Conservation (phyloP, 805 yeast genomes). For the Zygosaccharomyces siamensis region DNA sequence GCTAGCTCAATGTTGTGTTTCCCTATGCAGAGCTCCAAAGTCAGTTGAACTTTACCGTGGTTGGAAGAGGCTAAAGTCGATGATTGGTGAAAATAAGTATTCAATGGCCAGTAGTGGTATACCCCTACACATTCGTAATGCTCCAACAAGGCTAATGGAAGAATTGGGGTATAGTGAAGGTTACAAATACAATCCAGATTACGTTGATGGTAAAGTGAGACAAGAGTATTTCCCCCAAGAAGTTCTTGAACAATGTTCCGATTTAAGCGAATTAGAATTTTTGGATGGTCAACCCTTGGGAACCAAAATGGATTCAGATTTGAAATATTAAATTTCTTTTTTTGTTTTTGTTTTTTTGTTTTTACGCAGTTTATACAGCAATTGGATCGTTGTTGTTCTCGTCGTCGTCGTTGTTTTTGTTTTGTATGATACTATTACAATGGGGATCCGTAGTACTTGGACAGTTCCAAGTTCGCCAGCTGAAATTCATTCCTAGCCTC, state of each 20-base stretch:
- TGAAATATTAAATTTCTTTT: constrained; percentile 13
- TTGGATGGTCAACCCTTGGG: constrained; percentile 56
- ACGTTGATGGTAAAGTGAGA: constrained; percentile 58
- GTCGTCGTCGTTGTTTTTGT: neutral
- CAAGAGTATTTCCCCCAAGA: constrained; percentile 76
- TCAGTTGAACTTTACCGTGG: constrained; percentile 84
- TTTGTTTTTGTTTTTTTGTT: neutral
- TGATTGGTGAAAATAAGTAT: constrained; percentile 49
- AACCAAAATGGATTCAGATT: constrained; percentile 39
- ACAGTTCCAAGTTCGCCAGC: constrained; percentile 43
- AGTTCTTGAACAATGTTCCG: constrained; percentile 31
- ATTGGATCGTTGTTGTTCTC: neutral
- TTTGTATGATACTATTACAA: constrained; percentile 13
- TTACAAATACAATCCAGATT: constrained; percentile 88
- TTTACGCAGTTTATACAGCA: constrained; percentile 5
- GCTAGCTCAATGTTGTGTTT: constrained; percentile 89
- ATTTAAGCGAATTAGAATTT: constrained; percentile 41
- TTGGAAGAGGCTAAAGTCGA: constrained; percentile 58
- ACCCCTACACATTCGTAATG: constrained; percentile 84
- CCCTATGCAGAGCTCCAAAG: constrained; percentile 78
- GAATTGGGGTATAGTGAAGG: constrained; percentile 80
- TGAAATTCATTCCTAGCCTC: constrained; percentile 46
- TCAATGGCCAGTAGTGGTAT: constrained; percentile 46
- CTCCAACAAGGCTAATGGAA: constrained; percentile 88
- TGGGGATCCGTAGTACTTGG: constrained; percentile 42